Evolutionary conservation across 805 yeast species (phyloP).

Genomic region (Metschnikowia kunwiensis): DNA sequence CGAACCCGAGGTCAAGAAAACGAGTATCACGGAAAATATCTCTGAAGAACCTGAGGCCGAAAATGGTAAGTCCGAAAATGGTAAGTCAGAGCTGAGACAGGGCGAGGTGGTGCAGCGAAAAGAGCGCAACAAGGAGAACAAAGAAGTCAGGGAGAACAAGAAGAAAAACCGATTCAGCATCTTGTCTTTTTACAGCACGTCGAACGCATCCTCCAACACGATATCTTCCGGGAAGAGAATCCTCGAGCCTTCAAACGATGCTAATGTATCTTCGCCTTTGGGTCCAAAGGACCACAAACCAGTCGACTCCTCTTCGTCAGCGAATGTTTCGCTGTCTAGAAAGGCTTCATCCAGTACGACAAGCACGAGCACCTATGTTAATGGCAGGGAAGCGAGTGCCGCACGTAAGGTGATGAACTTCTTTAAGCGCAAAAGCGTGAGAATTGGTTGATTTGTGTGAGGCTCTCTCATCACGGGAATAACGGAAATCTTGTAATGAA

Average conservation of each 20-base stretch:
- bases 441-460: conserved; percentile 18
- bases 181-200: conserved; percentile 40
- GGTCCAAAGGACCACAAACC: conserved; percentile 23
- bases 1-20: not conserved
- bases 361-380: conserved; percentile 24
- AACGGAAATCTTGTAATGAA: not conserved
- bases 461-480: not conserved
- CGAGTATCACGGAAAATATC: not conserved
- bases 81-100: conserved; percentile 2
- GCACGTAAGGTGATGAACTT: conserved; percentile 44
- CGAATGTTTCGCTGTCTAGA: conserved; percentile 9
- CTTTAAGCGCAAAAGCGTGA: conserved; percentile 20
- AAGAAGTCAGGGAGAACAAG: conserved; percentile 27
- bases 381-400: conserved; percentile 61
- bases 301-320: conserved; percentile 29
- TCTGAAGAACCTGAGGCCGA: conserved; percentile 4
- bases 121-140: conserved; percentile 17
- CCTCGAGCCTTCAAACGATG: conserved; percentile 23
- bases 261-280: conserved; percentile 5
- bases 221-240: conserved; percentile 23
- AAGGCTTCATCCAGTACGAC: conserved; percentile 15
- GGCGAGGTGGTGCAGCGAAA: conserved; percentile 5
- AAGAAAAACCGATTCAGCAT: conserved; percentile 43
- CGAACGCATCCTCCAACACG: conserved; percentile 23
- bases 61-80: conserved; percentile 1